Conservation (phyloP, 257 asterid species). For the Capsicum chinense region DNA sequence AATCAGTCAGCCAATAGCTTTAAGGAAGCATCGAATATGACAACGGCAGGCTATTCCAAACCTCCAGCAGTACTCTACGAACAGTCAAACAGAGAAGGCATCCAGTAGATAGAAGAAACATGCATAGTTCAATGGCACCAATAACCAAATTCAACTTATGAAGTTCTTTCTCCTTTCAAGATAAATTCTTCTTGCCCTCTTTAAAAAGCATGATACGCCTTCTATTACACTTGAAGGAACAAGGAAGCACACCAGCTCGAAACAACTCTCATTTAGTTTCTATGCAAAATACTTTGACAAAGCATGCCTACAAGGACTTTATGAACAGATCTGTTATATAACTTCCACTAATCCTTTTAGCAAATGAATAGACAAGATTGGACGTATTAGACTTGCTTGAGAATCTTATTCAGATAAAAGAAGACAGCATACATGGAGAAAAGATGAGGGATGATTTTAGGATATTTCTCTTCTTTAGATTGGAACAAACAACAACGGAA, state of each 20-base stretch:
- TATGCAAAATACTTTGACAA: not conserved
- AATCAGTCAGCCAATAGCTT: not conserved
- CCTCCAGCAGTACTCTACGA: not conserved
- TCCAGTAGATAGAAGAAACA: not conserved
- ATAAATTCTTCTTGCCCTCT: slow-evolving; percentile 17
- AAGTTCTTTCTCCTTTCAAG: not conserved
- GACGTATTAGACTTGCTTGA: slow-evolving; percentile 10
- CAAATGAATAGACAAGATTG: not conserved
- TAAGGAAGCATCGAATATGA: not conserved
- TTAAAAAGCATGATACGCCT: not conserved
- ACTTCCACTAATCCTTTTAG: slow-evolving; percentile 3
- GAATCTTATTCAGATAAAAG: not conserved
- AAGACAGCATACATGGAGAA: not conserved
- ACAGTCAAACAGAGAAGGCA: not conserved
- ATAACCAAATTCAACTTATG: not conserved
- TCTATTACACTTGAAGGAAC: not conserved
- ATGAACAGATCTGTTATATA: not conserved
- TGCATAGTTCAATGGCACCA: slow-evolving; percentile 2
- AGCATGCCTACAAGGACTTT: not conserved
- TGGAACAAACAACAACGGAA: not conserved
- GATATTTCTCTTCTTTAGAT: not conserved
- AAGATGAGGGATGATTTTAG: not conserved
- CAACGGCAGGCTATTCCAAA: not conserved
- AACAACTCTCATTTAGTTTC: not conserved
- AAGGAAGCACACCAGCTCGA: not conserved